phyloP scores from a whole-genome alignment of 2,329 filamentous ascomycete species.

The Microcyclospora pomicola region DNA sequence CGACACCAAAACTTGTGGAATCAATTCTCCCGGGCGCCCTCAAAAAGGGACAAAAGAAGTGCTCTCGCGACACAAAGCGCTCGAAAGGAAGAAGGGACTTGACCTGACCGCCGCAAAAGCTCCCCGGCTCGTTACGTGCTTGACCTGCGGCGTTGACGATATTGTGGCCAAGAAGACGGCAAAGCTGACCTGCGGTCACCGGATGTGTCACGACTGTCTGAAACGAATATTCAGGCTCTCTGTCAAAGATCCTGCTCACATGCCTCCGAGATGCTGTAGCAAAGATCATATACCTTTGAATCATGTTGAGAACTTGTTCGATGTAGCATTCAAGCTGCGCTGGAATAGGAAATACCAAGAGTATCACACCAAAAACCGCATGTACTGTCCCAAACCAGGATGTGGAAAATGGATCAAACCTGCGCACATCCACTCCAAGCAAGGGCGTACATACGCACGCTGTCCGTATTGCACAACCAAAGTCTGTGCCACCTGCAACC shows the following conservation, averaged over 20 bases:
- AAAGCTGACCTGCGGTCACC: conserved; percentile 64
- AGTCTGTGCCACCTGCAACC: conserved; percentile 61
- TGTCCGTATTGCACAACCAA: conserved; percentile 60
- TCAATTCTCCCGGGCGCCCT: too few relatives aligned
- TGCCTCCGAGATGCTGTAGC: conserved; percentile 75
- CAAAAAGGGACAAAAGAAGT: too few relatives aligned
- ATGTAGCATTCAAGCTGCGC: conserved; percentile 55
- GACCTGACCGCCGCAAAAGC: too few relatives aligned
- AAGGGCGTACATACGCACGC: conserved; percentile 48
- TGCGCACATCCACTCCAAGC: conserved; percentile 46
- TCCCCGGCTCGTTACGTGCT: conserved; percentile 42
- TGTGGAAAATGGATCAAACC: conserved; percentile 76
- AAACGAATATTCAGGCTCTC: conserved; percentile 63
- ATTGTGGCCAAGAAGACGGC: conserved; percentile 49
- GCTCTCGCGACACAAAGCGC: too few relatives aligned
- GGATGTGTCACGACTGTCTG: conserved; percentile 67
- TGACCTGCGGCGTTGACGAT: conserved; percentile 57
- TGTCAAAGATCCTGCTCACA: conserved; percentile 60
- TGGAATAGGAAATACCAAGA: conserved; percentile 77
- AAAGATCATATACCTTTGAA: conserved; percentile 58
- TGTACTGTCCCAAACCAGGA: conserved; percentile 59
- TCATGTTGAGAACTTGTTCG: conserved; percentile 64
- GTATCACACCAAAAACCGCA: conserved; percentile 56
- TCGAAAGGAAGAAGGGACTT: too few relatives aligned
- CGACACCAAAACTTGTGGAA: too few relatives aligned